Conservation (phyloP, 768 basidiomycete genomes). For the Ramaria rubella region DNA sequence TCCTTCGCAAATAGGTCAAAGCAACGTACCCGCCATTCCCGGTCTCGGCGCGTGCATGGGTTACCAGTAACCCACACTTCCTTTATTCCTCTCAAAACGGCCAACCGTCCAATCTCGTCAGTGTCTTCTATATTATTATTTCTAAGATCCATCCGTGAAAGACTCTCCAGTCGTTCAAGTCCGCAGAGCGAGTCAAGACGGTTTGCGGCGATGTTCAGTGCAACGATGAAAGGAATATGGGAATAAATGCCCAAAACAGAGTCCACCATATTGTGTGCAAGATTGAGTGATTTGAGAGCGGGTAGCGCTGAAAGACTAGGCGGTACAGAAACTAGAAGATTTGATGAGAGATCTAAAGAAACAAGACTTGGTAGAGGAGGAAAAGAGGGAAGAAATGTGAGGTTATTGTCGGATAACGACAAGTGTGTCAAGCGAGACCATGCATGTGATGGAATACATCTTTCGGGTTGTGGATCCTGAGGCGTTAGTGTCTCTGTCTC, state of each 20-base stretch:
- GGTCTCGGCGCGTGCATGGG: slow-evolving; percentile 62
- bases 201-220: slow-evolving; percentile 78
- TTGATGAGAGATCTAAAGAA: slow-evolving; percentile 84
- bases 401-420: slow-evolving; percentile 69
- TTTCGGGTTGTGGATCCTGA: slow-evolving; percentile 26
- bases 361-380: slow-evolving; percentile 66
- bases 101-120: slow-evolving; percentile 78
- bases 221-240: slow-evolving; percentile 67
- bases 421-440: slow-evolving; percentile 76
- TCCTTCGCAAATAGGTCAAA: slow-evolving; percentile 84
- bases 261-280: slow-evolving; percentile 97
- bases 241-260: slow-evolving; percentile 86
- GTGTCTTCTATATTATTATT: slow-evolving; percentile 74
- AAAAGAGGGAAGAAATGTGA: slow-evolving; percentile 74
- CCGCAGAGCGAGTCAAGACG: slow-evolving; percentile 94
- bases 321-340: slow-evolving; percentile 85
- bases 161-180: slow-evolving; percentile 77
- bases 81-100: slow-evolving; percentile 67
- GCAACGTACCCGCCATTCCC: slow-evolving; percentile 68
- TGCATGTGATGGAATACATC: slow-evolving; percentile 47
- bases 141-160: slow-evolving; percentile 82
- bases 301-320: slow-evolving; percentile 65
- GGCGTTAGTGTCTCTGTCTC: slow-evolving; percentile 23
- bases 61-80: slow-evolving; percentile 86
- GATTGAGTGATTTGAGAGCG: slow-evolving; percentile 83